These are phyloP conservation scores for Zygnema cylindricum DNA, from an alignment of 139 green algal genomes.

Conservation along the genomic window DNA sequence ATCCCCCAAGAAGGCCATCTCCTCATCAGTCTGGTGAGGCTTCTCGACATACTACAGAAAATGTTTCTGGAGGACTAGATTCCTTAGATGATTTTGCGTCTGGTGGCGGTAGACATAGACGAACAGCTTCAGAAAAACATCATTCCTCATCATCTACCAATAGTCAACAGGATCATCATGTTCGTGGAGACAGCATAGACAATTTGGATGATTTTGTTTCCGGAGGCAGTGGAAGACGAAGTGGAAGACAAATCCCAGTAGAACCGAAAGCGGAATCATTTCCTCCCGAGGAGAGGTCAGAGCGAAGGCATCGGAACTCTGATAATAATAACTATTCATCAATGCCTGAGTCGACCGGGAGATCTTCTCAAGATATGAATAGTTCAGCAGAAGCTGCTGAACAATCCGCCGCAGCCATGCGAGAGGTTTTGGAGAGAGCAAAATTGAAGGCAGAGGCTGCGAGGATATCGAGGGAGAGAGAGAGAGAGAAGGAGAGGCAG, in stretches of 20 bases:
- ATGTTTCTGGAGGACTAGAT: neutral
- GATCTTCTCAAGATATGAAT: neutral
- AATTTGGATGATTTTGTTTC: conserved; percentile 29
- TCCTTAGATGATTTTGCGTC: neutral
- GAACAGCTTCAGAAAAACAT: neutral
- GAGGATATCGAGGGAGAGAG: neutral
- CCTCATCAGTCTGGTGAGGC: neutral
- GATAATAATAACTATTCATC: neutral
- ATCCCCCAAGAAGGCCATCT: neutral
- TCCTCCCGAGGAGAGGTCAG: neutral
- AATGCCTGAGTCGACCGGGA: neutral
- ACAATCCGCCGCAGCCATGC: conserved; percentile 36
- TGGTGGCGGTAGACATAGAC: neutral
- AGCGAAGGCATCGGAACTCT: neutral
- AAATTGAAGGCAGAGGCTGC: conserved; percentile 45
- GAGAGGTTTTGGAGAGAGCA: conserved; percentile 39
- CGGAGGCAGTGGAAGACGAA: neutral
- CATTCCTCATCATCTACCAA: neutral
- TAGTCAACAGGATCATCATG: neutral
- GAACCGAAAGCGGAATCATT: neutral
- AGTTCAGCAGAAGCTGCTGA: conserved; percentile 31
- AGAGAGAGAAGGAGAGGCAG: conserved; percentile 47
- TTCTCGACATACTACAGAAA: neutral
- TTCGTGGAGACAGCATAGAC: conserved; percentile 5
- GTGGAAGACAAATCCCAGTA: neutral